These are phyloP conservation scores for Penicillium turbatum DNA, from an alignment of 495 filamentous ascomycete genomes.

Conservation along the genomic window DNA sequence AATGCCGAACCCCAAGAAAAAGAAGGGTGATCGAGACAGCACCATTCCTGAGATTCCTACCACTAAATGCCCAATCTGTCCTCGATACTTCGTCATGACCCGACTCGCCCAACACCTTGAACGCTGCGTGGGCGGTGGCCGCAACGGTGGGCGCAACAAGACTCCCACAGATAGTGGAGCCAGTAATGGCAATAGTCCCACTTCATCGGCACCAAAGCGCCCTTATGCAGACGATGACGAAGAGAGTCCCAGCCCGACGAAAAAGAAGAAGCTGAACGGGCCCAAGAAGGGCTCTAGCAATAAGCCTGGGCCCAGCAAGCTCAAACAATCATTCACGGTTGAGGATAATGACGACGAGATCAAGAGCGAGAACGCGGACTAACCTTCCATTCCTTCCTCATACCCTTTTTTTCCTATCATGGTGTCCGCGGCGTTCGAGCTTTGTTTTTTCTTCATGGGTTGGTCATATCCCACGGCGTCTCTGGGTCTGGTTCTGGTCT, in stretches of 20 bases:
- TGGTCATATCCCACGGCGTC: slow-evolving; percentile 21
- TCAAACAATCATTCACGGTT: slow-evolving; percentile 39
- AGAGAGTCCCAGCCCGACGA: slow-evolving; percentile 33
- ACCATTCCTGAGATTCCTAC: slow-evolving; percentile 54
- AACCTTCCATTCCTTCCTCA: neutral
- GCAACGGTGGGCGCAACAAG: slow-evolving; percentile 57
- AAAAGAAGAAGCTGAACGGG: slow-evolving; percentile 45
- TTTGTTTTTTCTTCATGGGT: slow-evolving; percentile 4
- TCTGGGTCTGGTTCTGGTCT: slow-evolving; percentile 17
- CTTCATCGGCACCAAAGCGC: slow-evolving; percentile 37
- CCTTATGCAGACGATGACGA: slow-evolving; percentile 39
- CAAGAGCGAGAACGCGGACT: slow-evolving; percentile 30
- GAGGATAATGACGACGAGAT: slow-evolving; percentile 29
- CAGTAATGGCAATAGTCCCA: slow-evolving; percentile 34
- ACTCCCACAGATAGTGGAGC: slow-evolving; percentile 37
- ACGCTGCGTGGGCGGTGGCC: slow-evolving; percentile 71
- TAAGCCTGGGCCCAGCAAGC: slow-evolving; percentile 44
- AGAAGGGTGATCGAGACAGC: slow-evolving; percentile 33
- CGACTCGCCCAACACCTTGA: slow-evolving; percentile 71
- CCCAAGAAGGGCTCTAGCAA: slow-evolving; percentile 38
- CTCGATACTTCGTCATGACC: slow-evolving; percentile 55
- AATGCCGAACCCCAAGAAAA: slow-evolving; percentile 56
- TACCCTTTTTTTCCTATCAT: slow-evolving; percentile 11
- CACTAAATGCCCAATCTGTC: slow-evolving; percentile 62
- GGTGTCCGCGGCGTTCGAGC: slow-evolving; percentile 20